Percentiles rank a stretch among this genome's conserved stretches.
Evolutionary conservation across 139 green algal species (phyloP).

Genomic region (Picochlorum sp.): DNA sequence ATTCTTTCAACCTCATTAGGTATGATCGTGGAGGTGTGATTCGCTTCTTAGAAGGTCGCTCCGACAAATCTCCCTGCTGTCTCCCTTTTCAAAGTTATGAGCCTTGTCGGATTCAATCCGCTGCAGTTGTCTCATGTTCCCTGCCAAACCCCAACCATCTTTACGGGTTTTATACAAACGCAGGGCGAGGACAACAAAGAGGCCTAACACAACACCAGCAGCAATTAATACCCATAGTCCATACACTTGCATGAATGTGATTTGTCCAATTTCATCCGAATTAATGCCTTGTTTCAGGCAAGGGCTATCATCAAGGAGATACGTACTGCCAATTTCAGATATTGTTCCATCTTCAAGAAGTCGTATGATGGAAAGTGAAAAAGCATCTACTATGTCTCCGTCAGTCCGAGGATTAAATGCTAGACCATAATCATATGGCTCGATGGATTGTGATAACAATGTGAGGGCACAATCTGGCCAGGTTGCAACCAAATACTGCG

Average conservation of each 20-base stretch:
- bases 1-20: no score
- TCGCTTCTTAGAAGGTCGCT: no score
- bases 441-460: background rate
- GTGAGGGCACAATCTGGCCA: background rate
- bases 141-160: no score
- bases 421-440: constrained; percentile 9
- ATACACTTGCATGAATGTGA: constrained; percentile 7
- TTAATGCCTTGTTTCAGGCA: background rate
- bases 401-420: constrained; percentile 2
- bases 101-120: no score
- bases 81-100: no score
- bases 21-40: no score
- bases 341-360: constrained; percentile 11
- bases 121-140: no score
- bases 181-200: no score
- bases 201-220: background rate
- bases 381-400: background rate
- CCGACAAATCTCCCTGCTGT: no score
- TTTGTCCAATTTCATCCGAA: constrained; percentile 3
- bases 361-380: background rate
- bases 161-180: no score
- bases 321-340: background rate
- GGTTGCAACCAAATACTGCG: constrained; percentile 1
- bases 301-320: background rate
- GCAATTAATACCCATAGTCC: constrained; percentile 11